Evolutionary conservation across 139 green algal genomes (phyloP), one percentile per base, ranked within the genome.

Genomic region (Volvox reticuliferus): DNA sequence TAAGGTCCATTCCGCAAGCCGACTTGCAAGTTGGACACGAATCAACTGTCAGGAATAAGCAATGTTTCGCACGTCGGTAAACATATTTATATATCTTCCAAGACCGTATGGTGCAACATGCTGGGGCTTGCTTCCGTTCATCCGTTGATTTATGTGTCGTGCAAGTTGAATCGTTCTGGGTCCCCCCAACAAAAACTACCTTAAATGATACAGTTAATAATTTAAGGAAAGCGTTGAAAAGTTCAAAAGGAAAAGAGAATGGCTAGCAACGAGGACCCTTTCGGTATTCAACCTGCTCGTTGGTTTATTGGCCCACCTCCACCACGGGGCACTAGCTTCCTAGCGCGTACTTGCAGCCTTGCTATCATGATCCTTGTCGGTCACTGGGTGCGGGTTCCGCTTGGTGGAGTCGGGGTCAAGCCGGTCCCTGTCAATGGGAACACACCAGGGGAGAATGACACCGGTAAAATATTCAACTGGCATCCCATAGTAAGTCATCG

Each of bases 391-490:
- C 79, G 88, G 6, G 33, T n/a, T 0, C 14, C 18, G 5, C 76
- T 91, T 2, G 87, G 76, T 32, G 87, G 87, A 21, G 87, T 91
- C 0, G 86, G 35, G 19, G 19, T 75, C 6, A 5, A 21, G 35
- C 86, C 86, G 0, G 20, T 36, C 14, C 65, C 65, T 28, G 65
- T 73, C 65, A 5, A 24, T 24, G 65, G 24, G 22, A 26, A 44
- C 35, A 33, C 26, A 28, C 21, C 32, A 0, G n/a, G 19, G 1
- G 84, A 61, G 0, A 94, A 93, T 68, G 92, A 94, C 92, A 98
- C 96, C 0, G 44, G 50, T 0, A 71, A 81, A 1, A 50, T 98
- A 1, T 98, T 98, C 91, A 98, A 98, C 82, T 98, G 96, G 96
- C 96, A 98, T 82, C 96, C 96, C 0, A 55, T 98, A 22, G 85